Conservation (phyloP, 257 asterid species). For the Pogostemon cablin region DNA sequence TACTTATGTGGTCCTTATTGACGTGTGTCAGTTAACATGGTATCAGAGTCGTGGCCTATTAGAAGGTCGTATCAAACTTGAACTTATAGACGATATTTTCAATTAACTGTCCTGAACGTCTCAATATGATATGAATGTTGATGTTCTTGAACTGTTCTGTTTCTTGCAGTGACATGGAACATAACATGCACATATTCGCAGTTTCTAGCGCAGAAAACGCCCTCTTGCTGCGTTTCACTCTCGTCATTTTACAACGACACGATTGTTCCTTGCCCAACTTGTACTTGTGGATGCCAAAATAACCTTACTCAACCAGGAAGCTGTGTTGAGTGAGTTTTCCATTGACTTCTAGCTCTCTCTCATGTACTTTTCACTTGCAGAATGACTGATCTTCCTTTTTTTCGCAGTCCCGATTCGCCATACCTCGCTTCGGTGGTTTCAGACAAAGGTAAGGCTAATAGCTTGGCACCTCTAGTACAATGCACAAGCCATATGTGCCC, state of each 20-base stretch:
- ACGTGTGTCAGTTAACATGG: too few species aligned
- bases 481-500: conserved; percentile 74
- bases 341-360: background rate
- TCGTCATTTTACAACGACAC: conserved; percentile 87
- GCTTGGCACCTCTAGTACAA: conserved; percentile 52
- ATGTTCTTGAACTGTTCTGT: conserved; percentile 18
- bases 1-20: background rate
- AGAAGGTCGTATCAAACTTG: too few species aligned
- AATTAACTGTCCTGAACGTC: too few species aligned
- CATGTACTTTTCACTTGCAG: background rate
- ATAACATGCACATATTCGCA: conserved; percentile 88
- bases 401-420: conserved; percentile 50
- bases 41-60: too few species aligned
- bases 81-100: too few species aligned
- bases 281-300: conserved; percentile 90
- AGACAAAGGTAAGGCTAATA: conserved; percentile 38
- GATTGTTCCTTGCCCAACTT: conserved; percentile 90
- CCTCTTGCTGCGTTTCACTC: conserved; percentile 82
- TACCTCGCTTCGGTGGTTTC: conserved; percentile 64
- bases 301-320: conserved; percentile 65
- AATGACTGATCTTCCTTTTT: background rate
- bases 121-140: background rate
- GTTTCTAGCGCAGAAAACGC: conserved; percentile 86
- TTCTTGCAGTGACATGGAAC: conserved; percentile 84
- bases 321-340: conserved; percentile 66